Evolutionary conservation across 257 asterid genomes (phyloP), one percentile per base, ranked within the genome.

Genomic region (Ajuga chamaepitys): DNA sequence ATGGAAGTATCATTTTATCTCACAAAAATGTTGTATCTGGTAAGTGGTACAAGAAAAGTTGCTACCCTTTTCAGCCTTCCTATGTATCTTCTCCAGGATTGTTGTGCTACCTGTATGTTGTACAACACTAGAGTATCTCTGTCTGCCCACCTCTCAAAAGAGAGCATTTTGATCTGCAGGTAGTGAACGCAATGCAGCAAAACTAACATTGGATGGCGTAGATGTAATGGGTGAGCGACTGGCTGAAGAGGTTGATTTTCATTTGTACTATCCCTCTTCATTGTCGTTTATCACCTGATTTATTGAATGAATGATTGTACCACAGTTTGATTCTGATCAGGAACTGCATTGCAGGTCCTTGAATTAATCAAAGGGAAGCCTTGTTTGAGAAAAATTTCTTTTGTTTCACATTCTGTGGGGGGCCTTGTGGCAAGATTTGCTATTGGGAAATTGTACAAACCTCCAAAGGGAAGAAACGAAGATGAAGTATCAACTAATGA

Each of bases 341-440:
- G 53, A 67, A 67, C 35, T 76, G 51, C 71, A 58, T 48, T 74
- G 17, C 70, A 88, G 98, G 95, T 94, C 68, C 86, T 85, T 76
- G 99, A 88, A 56, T 81, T 94, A 70, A 80, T 83, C 42, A 75
- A 74, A 70, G 70, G 83, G 83, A 90, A 83, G 76, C 91, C 88
- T 12, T 72, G 70, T 62, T 32, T 94, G 82, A 85, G 55, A 77
- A 90, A 88, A 66, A 88, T 94, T 66, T 94, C 99, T 40, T 90
- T 94, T 66, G 72, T 94, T 77, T 91, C 98, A 44, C 99, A 94
- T 91, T 94, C 99, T 18, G 99, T 94, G 7, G 99, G 99, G 40
- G 98, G 99, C n/a, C 80, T 94, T 62, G 99, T 94, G 75, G 96
- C 99, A 67, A 90, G 96, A 81, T 94, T 81, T 81, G 80, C 93